Evolutionary conservation across 2,329 filamentous ascomycete genomes (phyloP).

Genomic region (Alternaria sp.): DNA sequence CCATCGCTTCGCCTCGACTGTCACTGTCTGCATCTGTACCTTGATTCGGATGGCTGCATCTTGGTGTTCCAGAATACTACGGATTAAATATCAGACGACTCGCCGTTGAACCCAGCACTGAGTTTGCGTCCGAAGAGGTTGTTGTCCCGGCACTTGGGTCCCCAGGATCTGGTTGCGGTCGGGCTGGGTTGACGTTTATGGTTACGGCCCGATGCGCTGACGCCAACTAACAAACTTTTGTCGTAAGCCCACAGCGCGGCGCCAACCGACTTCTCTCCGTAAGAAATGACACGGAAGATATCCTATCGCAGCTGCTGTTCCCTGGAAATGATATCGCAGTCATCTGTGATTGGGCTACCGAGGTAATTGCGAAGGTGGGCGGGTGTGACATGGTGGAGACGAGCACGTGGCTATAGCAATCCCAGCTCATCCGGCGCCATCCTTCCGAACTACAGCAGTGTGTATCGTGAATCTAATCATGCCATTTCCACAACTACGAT

Average conservation of each 20-base stretch:
- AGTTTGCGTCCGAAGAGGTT: neutral
- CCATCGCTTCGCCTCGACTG: neutral
- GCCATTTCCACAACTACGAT: conserved; percentile 3
- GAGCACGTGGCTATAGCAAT: conserved; percentile 8
- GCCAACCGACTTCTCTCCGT: conserved; percentile 1
- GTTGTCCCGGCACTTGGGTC: neutral
- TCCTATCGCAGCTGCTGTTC: conserved; percentile 5
- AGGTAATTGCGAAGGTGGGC: neutral
- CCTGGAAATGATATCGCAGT: neutral
- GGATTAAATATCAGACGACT: neutral
- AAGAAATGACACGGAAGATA: neutral
- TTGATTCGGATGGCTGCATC: neutral
- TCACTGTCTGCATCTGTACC: neutral
- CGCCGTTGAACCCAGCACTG: conserved; percentile 3
- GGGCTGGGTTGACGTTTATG: conserved; percentile 6
- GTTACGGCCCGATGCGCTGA: conserved; percentile 17
- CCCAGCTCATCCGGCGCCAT: conserved; percentile 5
- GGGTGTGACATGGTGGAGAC: neutral
- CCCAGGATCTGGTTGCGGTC: conserved; percentile 3
- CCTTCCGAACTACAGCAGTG: neutral
- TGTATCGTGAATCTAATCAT: neutral
- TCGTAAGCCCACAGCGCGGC: conserved; percentile 1
- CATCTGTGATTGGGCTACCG: neutral
- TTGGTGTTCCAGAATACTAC: neutral
- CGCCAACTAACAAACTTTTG: conserved; percentile 11